phyloP scores from a whole-genome alignment of 306 rosid genomes.

The Senna tora region DNA sequence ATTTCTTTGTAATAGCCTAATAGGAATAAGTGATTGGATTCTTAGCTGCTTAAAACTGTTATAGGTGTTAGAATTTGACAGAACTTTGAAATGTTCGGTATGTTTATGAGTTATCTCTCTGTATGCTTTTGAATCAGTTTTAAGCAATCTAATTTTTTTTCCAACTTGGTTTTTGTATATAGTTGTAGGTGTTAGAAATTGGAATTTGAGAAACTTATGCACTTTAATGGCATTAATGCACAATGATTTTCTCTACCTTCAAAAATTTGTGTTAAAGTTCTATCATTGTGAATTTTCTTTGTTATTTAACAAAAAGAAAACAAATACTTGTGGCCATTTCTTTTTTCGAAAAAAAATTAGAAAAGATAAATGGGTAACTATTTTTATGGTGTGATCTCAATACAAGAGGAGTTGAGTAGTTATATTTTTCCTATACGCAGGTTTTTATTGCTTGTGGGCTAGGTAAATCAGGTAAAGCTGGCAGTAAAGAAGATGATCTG shows the following conservation, averaged over 20 bases:
- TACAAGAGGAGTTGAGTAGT: slow-evolving; percentile 18
- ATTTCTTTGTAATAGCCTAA: not conserved
- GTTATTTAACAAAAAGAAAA: not conserved
- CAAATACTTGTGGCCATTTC: not conserved
- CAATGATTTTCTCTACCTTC: not conserved
- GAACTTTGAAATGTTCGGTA: not conserved
- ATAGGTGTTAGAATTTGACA: not conserved
- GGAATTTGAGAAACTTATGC: slow-evolving; percentile 19
- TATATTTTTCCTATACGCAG: slow-evolving; percentile 51
- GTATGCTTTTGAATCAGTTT: not conserved
- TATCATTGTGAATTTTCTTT: not conserved
- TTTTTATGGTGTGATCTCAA: not conserved
- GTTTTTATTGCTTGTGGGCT: slow-evolving; percentile 86
- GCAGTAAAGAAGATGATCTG: slow-evolving; percentile 56
- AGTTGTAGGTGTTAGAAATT: slow-evolving; percentile 3
- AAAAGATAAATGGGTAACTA: not conserved
- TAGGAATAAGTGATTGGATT: slow-evolving; percentile 9
- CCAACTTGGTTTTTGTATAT: not conserved
- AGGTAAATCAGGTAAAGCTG: slow-evolving; percentile 55
- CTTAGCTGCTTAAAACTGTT: slow-evolving; percentile 13
- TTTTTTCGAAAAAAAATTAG: not conserved
- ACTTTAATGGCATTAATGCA: not conserved
- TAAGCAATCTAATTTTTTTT: not conserved
- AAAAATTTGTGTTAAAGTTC: not conserved
- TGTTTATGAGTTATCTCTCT: not conserved